Evolutionary conservation across 2,329 filamentous ascomycete species (phyloP).

Genomic region (Aspergillus tubingensis): DNA sequence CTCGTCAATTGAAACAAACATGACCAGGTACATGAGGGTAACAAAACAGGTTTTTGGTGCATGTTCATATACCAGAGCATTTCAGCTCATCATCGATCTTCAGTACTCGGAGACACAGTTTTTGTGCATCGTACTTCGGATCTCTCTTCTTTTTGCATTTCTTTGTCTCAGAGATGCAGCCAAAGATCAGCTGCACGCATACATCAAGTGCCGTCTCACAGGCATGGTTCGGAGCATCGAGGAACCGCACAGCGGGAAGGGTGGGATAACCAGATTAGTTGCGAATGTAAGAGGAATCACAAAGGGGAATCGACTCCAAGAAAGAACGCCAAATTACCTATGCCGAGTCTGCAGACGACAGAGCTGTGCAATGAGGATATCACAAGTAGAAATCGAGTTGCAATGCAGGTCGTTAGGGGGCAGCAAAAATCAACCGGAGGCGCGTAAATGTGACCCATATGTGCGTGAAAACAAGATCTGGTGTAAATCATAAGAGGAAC

Average conservation of each 20-base stretch:
- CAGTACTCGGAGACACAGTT: neutral
- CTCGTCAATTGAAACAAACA: slow-evolving; percentile 17
- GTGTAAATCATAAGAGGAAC: slow-evolving; percentile 24
- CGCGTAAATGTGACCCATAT: slow-evolving; percentile 35
- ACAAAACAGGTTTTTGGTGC: neutral
- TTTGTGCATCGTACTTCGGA: neutral
- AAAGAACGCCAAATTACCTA: slow-evolving; percentile 35
- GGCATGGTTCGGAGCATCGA: neutral
- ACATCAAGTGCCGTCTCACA: neutral
- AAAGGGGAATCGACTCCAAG: slow-evolving; percentile 20
- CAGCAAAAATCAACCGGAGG: slow-evolving; percentile 27
- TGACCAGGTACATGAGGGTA: neutral
- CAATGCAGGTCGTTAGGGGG: slow-evolving; percentile 29
- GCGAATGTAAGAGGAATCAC: slow-evolving; percentile 14
- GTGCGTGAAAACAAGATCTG: slow-evolving; percentile 29
- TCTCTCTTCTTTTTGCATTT: neutral
- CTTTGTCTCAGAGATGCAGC: neutral
- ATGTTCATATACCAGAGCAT: slow-evolving; percentile 1
- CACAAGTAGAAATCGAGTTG: slow-evolving; percentile 24
- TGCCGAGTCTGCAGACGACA: slow-evolving; percentile 29
- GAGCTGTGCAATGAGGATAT: slow-evolving; percentile 28
- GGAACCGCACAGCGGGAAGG: slow-evolving; percentile 8
- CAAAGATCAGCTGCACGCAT: neutral
- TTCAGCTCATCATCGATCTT: neutral
- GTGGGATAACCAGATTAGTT: slow-evolving; percentile 15